These are phyloP conservation scores for Colletotrichum caudatum DNA, from an alignment of 2,329 filamentous ascomycete genomes.

Conservation along the genomic window DNA sequence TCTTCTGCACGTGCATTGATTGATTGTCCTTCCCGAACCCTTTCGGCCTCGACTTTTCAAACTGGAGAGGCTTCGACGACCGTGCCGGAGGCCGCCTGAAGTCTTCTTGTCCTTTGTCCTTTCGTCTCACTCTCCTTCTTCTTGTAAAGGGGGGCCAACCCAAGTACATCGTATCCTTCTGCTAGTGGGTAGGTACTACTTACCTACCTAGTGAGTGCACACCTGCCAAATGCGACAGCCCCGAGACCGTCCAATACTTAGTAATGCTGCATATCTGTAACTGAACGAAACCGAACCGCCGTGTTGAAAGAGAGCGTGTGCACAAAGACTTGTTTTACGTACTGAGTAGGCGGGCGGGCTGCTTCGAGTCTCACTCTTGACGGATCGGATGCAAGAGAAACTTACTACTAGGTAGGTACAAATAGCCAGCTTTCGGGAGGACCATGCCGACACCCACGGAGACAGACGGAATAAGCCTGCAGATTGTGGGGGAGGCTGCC, in stretches of 20 bases:
- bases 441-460: conserved; percentile 36
- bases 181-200: background rate
- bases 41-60: conserved; percentile 13
- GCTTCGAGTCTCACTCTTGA: background rate
- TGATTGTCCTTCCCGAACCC: background rate
- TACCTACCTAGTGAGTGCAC: too few species aligned
- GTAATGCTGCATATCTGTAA: background rate
- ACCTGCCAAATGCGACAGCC: background rate
- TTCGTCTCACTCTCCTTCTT: background rate
- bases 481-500: conserved; percentile 29
- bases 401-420: conserved; percentile 1
- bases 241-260: background rate
- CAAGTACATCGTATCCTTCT: background rate
- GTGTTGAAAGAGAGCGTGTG: background rate
- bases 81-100: conserved; percentile 35
- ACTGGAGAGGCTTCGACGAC: background rate
- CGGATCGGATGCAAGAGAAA: conserved; percentile 2
- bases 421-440: conserved; percentile 35
- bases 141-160: background rate
- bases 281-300: background rate
- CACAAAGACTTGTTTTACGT: background rate
- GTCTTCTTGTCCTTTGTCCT: conserved; percentile 5
- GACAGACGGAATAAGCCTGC: conserved; percentile 33
- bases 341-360: conserved; percentile 1
- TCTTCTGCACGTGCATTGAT: background rate